A percentile compares a stretch with the other conserved stretches of the same genome.
These are phyloP conservation scores for Catharanthus roseus DNA, from an alignment of 257 asterid species.

Conservation along the genomic window DNA sequence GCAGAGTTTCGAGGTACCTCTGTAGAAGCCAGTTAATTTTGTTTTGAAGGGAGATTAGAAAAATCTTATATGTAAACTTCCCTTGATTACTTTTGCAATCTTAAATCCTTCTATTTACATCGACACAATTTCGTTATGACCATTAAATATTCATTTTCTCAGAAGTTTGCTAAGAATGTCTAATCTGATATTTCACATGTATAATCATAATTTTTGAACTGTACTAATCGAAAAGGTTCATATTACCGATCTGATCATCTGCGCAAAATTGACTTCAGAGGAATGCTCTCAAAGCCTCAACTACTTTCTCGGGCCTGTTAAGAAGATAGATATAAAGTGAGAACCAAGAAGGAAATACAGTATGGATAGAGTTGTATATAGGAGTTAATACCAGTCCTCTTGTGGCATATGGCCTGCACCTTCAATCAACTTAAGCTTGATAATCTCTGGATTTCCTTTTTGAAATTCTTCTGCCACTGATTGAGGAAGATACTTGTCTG, in stretches of 20 bases:
- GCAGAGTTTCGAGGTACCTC: not conserved
- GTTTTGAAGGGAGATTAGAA: not conserved
- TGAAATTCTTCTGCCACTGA: constrained; percentile 83
- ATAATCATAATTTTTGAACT: not conserved
- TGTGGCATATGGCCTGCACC: constrained; percentile 99
- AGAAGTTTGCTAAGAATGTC: not conserved
- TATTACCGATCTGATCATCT: not conserved
- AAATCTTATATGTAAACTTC: not conserved
- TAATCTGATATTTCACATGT: not conserved
- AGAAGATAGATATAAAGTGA: not conserved
- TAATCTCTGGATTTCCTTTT: constrained; percentile 46
- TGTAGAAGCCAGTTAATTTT: not conserved
- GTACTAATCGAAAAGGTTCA: not conserved
- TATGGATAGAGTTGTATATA: not conserved
- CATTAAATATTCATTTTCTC: not conserved
- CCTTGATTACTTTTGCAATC: not conserved
- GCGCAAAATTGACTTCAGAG: constrained; percentile 25
- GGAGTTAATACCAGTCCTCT: constrained; percentile 76
- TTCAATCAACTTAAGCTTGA: constrained; percentile 75
- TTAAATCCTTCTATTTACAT: too few relatives aligned
- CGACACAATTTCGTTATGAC: too few relatives aligned
- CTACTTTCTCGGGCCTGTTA: constrained; percentile 90
- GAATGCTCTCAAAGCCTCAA: constrained; percentile 54
- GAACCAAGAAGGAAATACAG: constrained; percentile 12
- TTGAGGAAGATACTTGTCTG: constrained; percentile 94